Base-by-base conservation (phyloP, 805 yeast species). In the Hemisphaericaspora nanyangensis region DNA sequence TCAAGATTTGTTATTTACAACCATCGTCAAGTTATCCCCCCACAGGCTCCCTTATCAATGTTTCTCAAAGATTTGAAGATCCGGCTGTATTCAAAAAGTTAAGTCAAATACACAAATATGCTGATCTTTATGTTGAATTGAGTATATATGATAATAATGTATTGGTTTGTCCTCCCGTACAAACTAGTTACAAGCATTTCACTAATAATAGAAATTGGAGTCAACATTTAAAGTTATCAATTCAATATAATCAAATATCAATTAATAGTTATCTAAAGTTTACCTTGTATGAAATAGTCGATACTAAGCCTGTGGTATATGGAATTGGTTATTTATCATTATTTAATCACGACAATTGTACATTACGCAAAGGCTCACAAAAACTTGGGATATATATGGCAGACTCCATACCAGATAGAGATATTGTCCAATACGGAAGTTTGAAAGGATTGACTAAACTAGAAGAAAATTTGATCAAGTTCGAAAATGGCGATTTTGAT, bases 301-400 rank as follows among this genome's bases (percentile, higher is more conserved):
- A 80, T 7, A 76, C 80, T 0, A 59, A 63, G 4, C 64, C 72
- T 6, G 63, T 59, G 17, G 61, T 76, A 0, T 81, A 85, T 57
- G 93, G 89, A 6, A 62, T 69, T 0, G 76, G 90, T 1, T 73
- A 73, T 27, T 55, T 86, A 1, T 57, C 71, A 2, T 52, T 90
- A 3, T 91, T 86, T 59, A 75, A 79, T 50, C 53, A 57, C 22
- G 38, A 42, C 0, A 59, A 77, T 38, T 74, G 79, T 39, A 74
- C 86, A 1, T 60, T 91, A 49, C 72, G 82, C 39, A 77, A 77
- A 45, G 96, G 97, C 0, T 65, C 80, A 22, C 95, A 85, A 54
- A 68, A 71, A 52, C 57, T 74, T 2, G 54, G 60, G 3, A 49
- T 64, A 5, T 41, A 35, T 29, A 42, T 34, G 19, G 33, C 8